Evolutionary conservation across 345 rosid genomes (phyloP), one percentile per base, ranked within the genome.

Genomic region (Gossypium longicalyx): DNA sequence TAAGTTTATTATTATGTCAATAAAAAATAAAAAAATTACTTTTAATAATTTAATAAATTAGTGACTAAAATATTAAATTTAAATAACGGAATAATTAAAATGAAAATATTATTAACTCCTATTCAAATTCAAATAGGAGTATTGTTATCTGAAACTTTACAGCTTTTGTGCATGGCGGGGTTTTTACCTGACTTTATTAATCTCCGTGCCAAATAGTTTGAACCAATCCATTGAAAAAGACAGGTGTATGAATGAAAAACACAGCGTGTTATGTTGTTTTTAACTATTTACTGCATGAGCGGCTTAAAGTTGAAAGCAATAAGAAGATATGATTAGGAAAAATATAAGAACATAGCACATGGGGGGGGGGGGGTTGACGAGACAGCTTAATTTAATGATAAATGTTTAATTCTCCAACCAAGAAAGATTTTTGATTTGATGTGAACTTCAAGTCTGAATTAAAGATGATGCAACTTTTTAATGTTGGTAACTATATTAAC

Each of bases 271-370:
- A 3, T 12, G 49, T 47, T 44, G 9, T 0, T 64, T 38, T 38
- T 0, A 17, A 20, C 25, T 23, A 19, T 52, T 49, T 29, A 12
- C 8, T 49, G 59, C 52, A 67, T 34, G n/a, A 63, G 23, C 38
- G 0, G 3, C 20, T 48, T 0, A 29, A 12, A 16, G 52, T 38
- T 48, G 15, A 48, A 56, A 19, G 61, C 15, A 49, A 25, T 54
- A 43, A 71, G 7, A 54, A 63, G 44, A 65, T 57, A 49, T 71
- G 77, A 71, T 76, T 59, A 76, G 16, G 70, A 52, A 52, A 52
- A 52, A 4, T 34, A 34, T 34, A 69, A 56, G 61, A 45, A 79
- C 85, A 78, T 1, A 56, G 17, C 76, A 74, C 77, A 80, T 80
- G 81, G 77, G 49, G 38, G 29, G 81, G 75, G 48, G 38, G 29